A percentile compares a stretch with the other conserved stretches of the same genome.
Conservation (phyloP, 108 stramenopile species). For the Cyclotella atomus region DNA sequence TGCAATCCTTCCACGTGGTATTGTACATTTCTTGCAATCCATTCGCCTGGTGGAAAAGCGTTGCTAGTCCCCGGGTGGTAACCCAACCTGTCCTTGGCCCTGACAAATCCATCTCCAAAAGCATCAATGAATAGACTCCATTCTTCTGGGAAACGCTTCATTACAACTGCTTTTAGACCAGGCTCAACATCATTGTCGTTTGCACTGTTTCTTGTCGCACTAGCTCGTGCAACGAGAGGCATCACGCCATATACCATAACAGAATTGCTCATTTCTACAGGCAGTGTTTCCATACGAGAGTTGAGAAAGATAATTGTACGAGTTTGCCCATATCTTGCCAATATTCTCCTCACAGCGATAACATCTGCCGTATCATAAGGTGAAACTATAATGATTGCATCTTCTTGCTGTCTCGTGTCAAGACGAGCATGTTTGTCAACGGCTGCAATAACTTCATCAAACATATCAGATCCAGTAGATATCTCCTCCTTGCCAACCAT, state of each 20-base stretch:
- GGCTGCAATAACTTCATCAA: conserved; percentile 43
- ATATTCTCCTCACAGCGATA: conserved; percentile 41
- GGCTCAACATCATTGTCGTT: conserved; percentile 1
- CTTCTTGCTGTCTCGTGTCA: conserved; percentile 20
- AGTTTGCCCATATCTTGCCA: conserved; percentile 35
- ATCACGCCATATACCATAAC: not conserved
- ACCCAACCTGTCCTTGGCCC: not conserved
- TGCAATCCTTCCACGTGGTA: conserved; percentile 30
- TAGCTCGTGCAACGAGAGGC: conserved; percentile 25
- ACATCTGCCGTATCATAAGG: conserved; percentile 40
- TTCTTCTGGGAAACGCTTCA: conserved; percentile 46
- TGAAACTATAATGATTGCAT: conserved; percentile 46
- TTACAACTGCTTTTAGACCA: conserved; percentile 46
- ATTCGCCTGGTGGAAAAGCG: conserved; percentile 32
- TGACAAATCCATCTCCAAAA: conserved; percentile 42
- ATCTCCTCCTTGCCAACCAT: conserved; percentile 33
- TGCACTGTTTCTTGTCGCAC: conserved; percentile 3
- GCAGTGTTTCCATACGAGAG: conserved; percentile 11
- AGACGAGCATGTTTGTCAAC: conserved; percentile 43
- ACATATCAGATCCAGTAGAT: conserved; percentile 45
- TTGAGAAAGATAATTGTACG: conserved; percentile 10
- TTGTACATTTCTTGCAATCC: conserved; percentile 30
- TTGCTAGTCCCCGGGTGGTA: not conserved
- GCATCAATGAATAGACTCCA: conserved; percentile 40
- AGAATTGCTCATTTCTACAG: not conserved